Conservation (phyloP, 176 grass and related monocot genomes). For the Echinochloa phyllopogon region DNA sequence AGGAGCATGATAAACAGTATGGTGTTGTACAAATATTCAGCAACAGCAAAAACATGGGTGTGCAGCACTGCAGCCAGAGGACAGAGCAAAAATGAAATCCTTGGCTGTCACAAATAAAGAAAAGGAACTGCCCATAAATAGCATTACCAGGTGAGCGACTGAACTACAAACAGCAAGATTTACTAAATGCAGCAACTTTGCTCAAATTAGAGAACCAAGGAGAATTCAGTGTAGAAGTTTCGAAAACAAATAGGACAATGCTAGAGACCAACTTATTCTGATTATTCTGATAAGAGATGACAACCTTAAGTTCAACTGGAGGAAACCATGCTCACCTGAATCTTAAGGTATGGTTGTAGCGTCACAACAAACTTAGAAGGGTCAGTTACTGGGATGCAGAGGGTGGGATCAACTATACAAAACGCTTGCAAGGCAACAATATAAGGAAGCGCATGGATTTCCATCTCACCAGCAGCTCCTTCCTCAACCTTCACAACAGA, state of each 20-base stretch:
- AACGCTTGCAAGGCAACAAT: conserved; percentile 96
- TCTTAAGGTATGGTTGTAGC: conserved; percentile 98
- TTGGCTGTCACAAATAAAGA: conserved; percentile 25
- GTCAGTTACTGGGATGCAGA: conserved; percentile 90
- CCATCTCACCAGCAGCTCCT: conserved; percentile 72
- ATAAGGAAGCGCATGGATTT: conserved; percentile 81
- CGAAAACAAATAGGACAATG: not conserved
- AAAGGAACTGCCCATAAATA: conserved; percentile 20
- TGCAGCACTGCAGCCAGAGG: not conserved
- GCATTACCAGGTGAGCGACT: conserved; percentile 6
- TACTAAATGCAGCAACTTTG: conserved; percentile 13
- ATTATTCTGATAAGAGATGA: conserved; percentile 14
- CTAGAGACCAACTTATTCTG: conserved; percentile 30
- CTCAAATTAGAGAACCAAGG: conserved; percentile 1
- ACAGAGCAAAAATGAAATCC: conserved; percentile 14
- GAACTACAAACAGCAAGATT: conserved; percentile 31
- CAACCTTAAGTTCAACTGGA: conserved; percentile 25
- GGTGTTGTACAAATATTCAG: conserved; percentile 17
- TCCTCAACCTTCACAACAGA: conserved; percentile 83
- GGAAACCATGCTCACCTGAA: conserved; percentile 67
- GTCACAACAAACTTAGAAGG: conserved; percentile 99
- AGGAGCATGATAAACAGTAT: conserved; percentile 16
- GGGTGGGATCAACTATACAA: conserved; percentile 91
- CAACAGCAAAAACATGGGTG: not conserved
- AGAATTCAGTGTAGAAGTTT: conserved; percentile 10